Evolutionary conservation across 2,329 filamentous ascomycete genomes (phyloP), one percentile per base, ranked within the genome.

Genomic region (Sporothrix humicola): DNA sequence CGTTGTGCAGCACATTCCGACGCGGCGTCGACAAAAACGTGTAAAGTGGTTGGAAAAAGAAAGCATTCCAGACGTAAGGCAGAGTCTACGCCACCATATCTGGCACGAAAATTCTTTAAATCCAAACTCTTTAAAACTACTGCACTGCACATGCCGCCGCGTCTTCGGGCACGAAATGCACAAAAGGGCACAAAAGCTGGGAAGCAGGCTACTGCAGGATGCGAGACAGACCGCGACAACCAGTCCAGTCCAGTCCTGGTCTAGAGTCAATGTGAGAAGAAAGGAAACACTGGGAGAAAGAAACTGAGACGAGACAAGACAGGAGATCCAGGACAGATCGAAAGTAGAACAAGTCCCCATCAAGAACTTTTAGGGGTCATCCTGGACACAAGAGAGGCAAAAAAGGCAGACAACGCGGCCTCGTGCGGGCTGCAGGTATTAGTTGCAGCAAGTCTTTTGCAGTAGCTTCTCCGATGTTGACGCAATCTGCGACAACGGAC

Each of bases 251-350:
- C 31, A 23, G 61, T 42, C n/a, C 42, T 7, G 1, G 61, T 42
- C 26, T 66, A 44, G 46, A 48, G 46, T 48, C 12, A 7, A 23
- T 12, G 13, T 7, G 52, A 56, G 2, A 26, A 20, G 61, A 5
- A 26, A 20, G 42, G n/a, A 48, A 66, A 66, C 42, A 66, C 42
- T 15, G 42, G 17, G 23, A 5, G 61, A 48, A 66, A 26, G 61
- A 54, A 69, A 42, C 46, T 54, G 65, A 69, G 65, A 69, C 48
- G 15, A 66, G 42, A 46, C 59, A 65, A 68, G 63, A 69, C 65
- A 20, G 48, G 65, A 69, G 65, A 69, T 37, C 31, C 4, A 7
- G 31, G 7, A 37, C 31, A 37, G 31, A 37, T 37, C 31, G 31
- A 7, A 37, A 37, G 46, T 69, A 69, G 20, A 54, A 26, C 23